Conservation (phyloP, 1,284 basidiomycete species). For the Ceratobasidium sp. region DNA sequence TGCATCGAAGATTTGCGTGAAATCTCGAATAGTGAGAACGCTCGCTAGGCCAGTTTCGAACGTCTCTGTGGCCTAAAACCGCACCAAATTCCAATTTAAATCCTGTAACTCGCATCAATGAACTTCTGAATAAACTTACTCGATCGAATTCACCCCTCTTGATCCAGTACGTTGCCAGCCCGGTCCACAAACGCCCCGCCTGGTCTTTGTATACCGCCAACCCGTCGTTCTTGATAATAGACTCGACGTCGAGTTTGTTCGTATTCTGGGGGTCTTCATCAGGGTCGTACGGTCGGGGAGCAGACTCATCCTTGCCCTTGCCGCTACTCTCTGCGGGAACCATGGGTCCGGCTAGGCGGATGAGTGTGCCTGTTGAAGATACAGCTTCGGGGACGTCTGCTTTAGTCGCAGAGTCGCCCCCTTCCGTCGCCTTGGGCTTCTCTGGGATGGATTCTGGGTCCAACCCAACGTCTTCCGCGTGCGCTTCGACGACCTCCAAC, state of each 20-base stretch:
- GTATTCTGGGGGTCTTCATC: constrained; percentile 85
- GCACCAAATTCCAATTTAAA: constrained; percentile 1
- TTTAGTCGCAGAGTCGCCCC: constrained; percentile 51
- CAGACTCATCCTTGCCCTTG: constrained; percentile 58
- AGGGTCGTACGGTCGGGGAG: constrained; percentile 72
- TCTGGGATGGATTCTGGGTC: constrained; percentile 77
- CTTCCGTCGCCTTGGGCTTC: constrained; percentile 55
- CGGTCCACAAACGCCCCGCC: constrained; percentile 95
- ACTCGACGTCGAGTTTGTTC: constrained; percentile 87
- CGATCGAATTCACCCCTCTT: constrained; percentile 94
- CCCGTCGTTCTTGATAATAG: constrained; percentile 88
- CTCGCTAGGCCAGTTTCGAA: constrained; percentile 90
- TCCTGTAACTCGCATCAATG: not conserved
- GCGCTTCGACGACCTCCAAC: constrained; percentile 91
- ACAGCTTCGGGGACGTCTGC: constrained; percentile 59
- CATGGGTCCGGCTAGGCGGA: constrained; percentile 81
- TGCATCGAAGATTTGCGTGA: constrained; percentile 98
- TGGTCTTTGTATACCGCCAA: constrained; percentile 94
- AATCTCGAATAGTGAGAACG: constrained; percentile 96
- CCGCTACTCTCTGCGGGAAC: constrained; percentile 61
- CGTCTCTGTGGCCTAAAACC: constrained; percentile 83
- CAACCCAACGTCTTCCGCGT: constrained; percentile 93
- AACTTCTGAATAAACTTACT: constrained; percentile 46
- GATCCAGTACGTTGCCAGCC: constrained; percentile 98
- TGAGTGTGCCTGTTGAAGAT: constrained; percentile 72